Base-by-base conservation (phyloP, 495 filamentous ascomycete species). In the Sordaria brevicollis region DNA sequence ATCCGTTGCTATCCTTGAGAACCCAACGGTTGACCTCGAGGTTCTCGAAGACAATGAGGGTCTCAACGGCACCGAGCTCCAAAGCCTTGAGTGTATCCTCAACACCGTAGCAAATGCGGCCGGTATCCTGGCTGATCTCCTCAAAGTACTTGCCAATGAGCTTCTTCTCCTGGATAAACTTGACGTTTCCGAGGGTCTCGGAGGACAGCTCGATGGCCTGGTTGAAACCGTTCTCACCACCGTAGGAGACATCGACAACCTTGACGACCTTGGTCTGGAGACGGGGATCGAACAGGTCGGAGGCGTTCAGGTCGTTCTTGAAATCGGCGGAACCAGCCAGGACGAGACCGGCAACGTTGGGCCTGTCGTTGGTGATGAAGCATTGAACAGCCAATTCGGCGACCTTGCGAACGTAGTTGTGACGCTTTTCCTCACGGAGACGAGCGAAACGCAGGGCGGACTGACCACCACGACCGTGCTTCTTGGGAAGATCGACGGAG, bases 121-220 rank as follows among this genome's bases (percentile, higher is more conserved):
- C 95, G 65, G 89, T 94, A 75, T 99, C 96, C 78, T 97, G 93
- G 74, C 92, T 96, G 77, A 99, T 97, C 82, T 99, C 93, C 78
- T 98, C 92, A 76, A 99, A 99, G 86, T 99, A 99, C 75, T 90
- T 93, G 76, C 93, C 92, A 77, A 99, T 99, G 67, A 99, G 87
- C 85, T 96, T 97, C 91, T 99, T 99, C 87, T 99, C 95, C 81
- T 99, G 95, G 79, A 99, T 97, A 81, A 99, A 99, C 81, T 99
- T 99, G 85, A 99, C 95, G 74, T 97, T 98, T 81, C 93, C 90
- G 65, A 99, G 86, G n/a, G 95, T 98, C 85, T 99, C 96, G 13
- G 92, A 85, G 35, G 95, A 89, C 74, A 99, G 81, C 77, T 98
- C 95, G 72, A 99, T 99, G 68, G 95, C 95, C 83, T 99, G 96